Base-by-base conservation (phyloP, 2,329 filamentous ascomycete species). In the Fusarium marasasianum region DNA sequence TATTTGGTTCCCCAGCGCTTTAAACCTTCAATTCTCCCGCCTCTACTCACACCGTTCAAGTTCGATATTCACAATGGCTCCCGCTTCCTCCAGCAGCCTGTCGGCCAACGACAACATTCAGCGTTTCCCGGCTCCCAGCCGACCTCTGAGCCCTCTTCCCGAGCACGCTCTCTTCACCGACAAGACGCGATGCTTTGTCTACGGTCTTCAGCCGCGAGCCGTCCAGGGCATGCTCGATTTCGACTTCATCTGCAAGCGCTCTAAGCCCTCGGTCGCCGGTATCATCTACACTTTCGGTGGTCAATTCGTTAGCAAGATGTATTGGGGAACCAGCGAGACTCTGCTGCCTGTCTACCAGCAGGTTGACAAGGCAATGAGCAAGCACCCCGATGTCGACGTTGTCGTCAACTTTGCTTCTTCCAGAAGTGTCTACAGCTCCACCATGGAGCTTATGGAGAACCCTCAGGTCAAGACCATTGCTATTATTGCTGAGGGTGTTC, bases 241-340 rank as follows among this genome's bases (percentile, higher is more conserved):
- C 85, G 96, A 99, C 90, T 99, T 98, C 91, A 99, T 99, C 88
- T 99, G 96, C 95, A 98, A 98, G 92, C 94, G 96, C 81, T 90
- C 92, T 83, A 97, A 94, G 70, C 96, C 96, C 76, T 99, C 96
- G 67, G 96, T 99, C 68, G 96, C 96, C 77, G 96, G 95, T 83
- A 98, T 99, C 87, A 98, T 99, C 90, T 99, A 99, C 90, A 98
- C 96, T 80, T 99, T 99, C 83, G 96, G 96, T 84, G 96, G 96
- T 79, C 96, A 99, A 87, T 99, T 99, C 91, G 96, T 99, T 84
- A 98, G 95, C 92, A 99, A 99, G 92, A 98, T 99, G 96, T 99
- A 99, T 93, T 99, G 96, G 96, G 96, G 96, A 82, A 99, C 96
- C 82, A 98, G 95, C 88, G 96, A 99, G 90, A 99, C 96, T 74